A percentile compares a stretch with the other conserved stretches of the same genome.
Conservation (phyloP, 2,329 filamentous ascomycete species). For the Endoconidiophora polonica region DNA sequence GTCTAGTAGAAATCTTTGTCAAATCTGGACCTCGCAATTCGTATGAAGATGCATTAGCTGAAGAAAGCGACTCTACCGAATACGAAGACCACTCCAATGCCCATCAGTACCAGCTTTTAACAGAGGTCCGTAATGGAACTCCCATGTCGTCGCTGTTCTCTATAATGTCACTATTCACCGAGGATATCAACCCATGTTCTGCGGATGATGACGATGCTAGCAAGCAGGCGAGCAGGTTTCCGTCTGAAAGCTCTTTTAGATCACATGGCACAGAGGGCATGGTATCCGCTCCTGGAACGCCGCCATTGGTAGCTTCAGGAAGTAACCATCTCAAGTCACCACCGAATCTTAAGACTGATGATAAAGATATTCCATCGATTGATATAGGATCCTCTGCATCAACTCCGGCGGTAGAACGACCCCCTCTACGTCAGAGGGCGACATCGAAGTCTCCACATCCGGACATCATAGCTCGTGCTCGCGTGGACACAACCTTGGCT, state of each 20-base stretch:
- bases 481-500: slow-evolving; percentile 91
- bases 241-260: slow-evolving; percentile 1
- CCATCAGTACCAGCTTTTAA: slow-evolving; percentile 85
- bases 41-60: slow-evolving; percentile 18
- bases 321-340: not conserved
- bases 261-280: not conserved
- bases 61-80: slow-evolving; percentile 36
- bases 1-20: slow-evolving; percentile 92
- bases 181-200: slow-evolving; percentile 68
- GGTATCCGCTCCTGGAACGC: slow-evolving; percentile 9
- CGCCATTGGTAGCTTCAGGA: slow-evolving; percentile 1
- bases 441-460: slow-evolving; percentile 71
- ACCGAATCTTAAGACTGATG: not conserved
- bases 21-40: slow-evolving; percentile 51
- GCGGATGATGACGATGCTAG: slow-evolving; percentile 37
- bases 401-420: not conserved
- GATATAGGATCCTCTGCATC: slow-evolving; percentile 1
- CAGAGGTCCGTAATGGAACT: slow-evolving; percentile 92
- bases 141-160: slow-evolving; percentile 98
- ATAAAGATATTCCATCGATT: slow-evolving; percentile 15
- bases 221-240: slow-evolving; percentile 1
- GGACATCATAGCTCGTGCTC: slow-evolving; percentile 90
- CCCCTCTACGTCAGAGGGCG: slow-evolving; percentile 19
- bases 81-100: slow-evolving; percentile 45
- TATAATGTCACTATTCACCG: slow-evolving; percentile 90